These are phyloP conservation scores for Metarhizium album DNA, from an alignment of 2,329 filamentous ascomycete species.

Conservation along the genomic window DNA sequence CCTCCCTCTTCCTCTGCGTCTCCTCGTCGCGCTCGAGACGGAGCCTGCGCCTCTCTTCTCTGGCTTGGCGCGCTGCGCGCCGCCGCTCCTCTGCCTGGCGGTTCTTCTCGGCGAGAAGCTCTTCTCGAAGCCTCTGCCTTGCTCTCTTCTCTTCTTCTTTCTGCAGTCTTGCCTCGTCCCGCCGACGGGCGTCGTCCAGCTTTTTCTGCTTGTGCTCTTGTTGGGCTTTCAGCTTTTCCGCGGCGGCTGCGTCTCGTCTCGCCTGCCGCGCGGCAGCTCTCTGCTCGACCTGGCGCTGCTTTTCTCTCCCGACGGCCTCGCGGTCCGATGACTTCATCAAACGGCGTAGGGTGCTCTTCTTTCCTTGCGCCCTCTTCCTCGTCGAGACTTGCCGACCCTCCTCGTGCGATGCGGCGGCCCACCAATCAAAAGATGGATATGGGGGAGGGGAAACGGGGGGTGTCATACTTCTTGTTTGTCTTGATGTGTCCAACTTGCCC, in stretches of 20 bases:
- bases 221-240: not conserved
- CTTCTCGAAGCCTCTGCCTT: constrained; percentile 8
- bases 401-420: constrained; percentile 10
- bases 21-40: constrained; percentile 8
- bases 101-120: constrained; percentile 5
- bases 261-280: constrained; percentile 7
- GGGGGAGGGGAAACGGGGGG: constrained; percentile 18
- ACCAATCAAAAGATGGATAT: constrained; percentile 24
- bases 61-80: constrained; percentile 9
- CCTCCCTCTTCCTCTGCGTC: constrained; percentile 9
- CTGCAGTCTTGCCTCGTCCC: constrained; percentile 9
- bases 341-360: constrained; percentile 11
- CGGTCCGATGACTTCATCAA: constrained; percentile 15
- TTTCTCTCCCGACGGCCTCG: constrained; percentile 7
- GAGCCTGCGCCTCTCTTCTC: constrained; percentile 4
- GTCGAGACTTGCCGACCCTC: constrained; percentile 5
- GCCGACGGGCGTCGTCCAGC: constrained; percentile 4
- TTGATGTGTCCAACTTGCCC: constrained; percentile 96
- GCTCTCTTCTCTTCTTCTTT: constrained; percentile 10
- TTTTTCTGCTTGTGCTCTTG: constrained; percentile 6
- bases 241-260: constrained; percentile 4
- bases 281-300: constrained; percentile 3
- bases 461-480: constrained; percentile 87
- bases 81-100: constrained; percentile 10
- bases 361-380: constrained; percentile 8